Percentiles rank a stretch among this genome's conserved stretches.
Evolutionary conservation across 208 protist genomes (phyloP).

Genomic region (Crithidia sp.): DNA sequence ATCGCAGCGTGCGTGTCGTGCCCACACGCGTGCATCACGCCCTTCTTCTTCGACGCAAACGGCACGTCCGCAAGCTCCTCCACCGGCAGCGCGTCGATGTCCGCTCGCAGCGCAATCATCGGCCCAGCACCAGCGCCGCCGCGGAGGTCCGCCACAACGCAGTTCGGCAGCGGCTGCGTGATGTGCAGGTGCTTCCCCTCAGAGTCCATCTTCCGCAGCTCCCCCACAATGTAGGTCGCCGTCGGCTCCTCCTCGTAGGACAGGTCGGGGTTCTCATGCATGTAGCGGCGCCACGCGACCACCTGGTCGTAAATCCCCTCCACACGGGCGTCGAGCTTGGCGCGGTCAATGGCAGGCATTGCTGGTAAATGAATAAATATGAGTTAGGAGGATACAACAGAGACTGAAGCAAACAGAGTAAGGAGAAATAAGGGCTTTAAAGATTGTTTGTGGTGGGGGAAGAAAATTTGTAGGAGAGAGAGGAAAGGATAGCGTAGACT

Average conservation of each 20-base stretch:
- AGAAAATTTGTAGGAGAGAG: too few species aligned
- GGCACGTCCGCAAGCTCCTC: slow-evolving; percentile 54
- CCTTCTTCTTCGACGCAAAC: slow-evolving; percentile 56
- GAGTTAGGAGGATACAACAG: background rate
- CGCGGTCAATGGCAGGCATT: slow-evolving; percentile 24
- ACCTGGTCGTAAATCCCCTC: slow-evolving; percentile 43
- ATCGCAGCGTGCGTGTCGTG: slow-evolving; percentile 72
- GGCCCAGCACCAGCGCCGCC: slow-evolving; percentile 45
- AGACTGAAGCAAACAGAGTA: too few species aligned
- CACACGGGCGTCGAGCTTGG: slow-evolving; percentile 24
- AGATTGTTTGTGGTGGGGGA: too few species aligned
- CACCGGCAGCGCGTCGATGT: slow-evolving; percentile 73
- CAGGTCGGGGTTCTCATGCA: slow-evolving; percentile 58
- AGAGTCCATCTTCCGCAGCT: slow-evolving; percentile 47
- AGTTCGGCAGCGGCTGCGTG: slow-evolving; percentile 36
- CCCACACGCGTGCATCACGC: slow-evolving; percentile 73
- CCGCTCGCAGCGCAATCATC: slow-evolving; percentile 57
- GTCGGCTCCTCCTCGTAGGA: slow-evolving; percentile 55
- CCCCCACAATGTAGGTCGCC: slow-evolving; percentile 52
- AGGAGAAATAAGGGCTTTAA: too few species aligned
- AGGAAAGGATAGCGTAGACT: too few species aligned
- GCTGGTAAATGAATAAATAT: background rate
- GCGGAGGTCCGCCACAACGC: slow-evolving; percentile 49
- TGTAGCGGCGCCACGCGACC: slow-evolving; percentile 66
- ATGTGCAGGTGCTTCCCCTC: slow-evolving; percentile 37